Base-by-base conservation (phyloP, 129 eudicot genomes). In the Helianthus annuus region DNA sequence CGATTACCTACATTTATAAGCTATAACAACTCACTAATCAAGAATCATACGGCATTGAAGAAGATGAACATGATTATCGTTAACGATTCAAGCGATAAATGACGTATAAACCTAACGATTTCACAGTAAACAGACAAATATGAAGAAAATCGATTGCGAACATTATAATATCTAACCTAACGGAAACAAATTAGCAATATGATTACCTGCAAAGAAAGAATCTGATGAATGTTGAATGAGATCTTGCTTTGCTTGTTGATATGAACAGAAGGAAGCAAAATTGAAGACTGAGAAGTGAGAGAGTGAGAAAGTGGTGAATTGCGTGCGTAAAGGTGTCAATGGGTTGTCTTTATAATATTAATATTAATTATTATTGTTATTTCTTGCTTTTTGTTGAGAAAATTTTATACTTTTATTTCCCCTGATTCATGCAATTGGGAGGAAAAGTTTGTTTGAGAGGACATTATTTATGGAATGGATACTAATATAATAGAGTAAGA, bases 391-490 rank as follows among this genome's bases (percentile, higher is more conserved):
- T 58, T 14, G 7, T 42, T 42, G 10, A 42, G 10, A 7, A 42
- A 6, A 42, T 7, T 6, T 13, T 9, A 19, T 57, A 10, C 7
- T 65, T 65, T 55, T 74, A 10, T 68, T 24, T 22, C 24, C 73
- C 68, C 10, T 48, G 67, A 68, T 76, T 68, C 46, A 34, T 58
- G 66, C 67, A 66, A 66, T 66, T 66, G 48, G 60, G 59, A 59
- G 52, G 44, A 76, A 76, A 76, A 67, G 80, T 67, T 76, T 4
- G 42, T 46, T 76, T 52, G 15, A 67, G 13, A 7, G 59, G 51
- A 44, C 48, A 42, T 70, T 65, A 53, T 56, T 65, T 64, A 3
- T 71, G 7, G 48, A 24, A 24, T 13, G n/a, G 14, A 14, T 12
- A 3, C 4, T 49, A 49, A 29, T 59, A 59, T 57, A 59, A 59